Evolutionary conservation across 257 asterid species (phyloP), one percentile per base, ranked within the genome.

Genomic region (Leonotis leonurus): DNA sequence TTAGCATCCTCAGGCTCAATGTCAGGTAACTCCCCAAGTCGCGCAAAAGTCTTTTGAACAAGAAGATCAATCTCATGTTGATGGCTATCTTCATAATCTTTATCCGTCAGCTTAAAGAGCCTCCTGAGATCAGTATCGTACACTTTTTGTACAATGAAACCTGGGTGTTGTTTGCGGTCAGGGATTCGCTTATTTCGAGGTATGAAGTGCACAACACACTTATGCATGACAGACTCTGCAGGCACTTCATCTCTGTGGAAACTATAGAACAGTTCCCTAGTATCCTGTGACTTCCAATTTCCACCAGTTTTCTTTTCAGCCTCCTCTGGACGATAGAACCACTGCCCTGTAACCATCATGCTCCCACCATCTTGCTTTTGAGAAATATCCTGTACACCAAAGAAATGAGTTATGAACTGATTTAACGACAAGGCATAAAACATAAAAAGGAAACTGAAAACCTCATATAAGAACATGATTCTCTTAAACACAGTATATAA

Each of bases 281-380:
- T 60, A 74, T 79, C 82, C 8, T 39, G 63, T 27, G 97, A 78
- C 71, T 81, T 75, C 95, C 95, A 86, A 72, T 76, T 79, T 66
- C 91, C 95, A 17, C 94, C 97, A 6, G 74, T 76, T 62, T 32
- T 75, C 71, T 75, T 85, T 60, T 75, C 77, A 17, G 95, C 96
- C 65, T 92, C 99, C 80, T 87, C 96, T 0, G 95, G 97, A 44
- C 97, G 93, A 68, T 92, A 89, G 77, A 92, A 87, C 96, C 96
- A 85, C 72, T 89, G 97, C 45, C 87, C 91, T 18, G 77, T 76
- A 51, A 92, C 78, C 85, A 67, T 77, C 83, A 85, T 21, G 55
- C 73, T 74, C 44, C 84, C 88, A 5, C 29, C 26, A 9, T 67
- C 73, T 26, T 36, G 39, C 30, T 65, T 73, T 74, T 74, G 81